Evolutionary conservation across 2,329 filamentous ascomycete species (phyloP), one percentile per base, ranked within the genome.

Genomic region (Hymenoscyphus albidus): DNA sequence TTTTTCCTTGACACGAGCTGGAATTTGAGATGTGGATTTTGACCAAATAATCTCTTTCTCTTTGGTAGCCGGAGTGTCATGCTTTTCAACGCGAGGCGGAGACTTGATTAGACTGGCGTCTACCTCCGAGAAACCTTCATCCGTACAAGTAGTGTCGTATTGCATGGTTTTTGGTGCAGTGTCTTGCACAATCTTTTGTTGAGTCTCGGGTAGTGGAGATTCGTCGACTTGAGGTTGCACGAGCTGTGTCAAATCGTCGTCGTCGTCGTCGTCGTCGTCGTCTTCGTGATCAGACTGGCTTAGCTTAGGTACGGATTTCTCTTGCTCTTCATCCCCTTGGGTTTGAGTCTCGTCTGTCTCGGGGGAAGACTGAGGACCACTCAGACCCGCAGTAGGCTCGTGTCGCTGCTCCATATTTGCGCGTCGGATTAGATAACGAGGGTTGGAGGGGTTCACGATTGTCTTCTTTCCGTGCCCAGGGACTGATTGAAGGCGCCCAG

Each of bases 311-410:
- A 32, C 18, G 18, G 31, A 27, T 10, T 22, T 54, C 48, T 54
- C 48, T 31, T 54, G 22, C n/a, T 35, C 40, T 18, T 54, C 44
- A 55, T 54, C 44, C 12, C 14, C 22, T 51, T 51, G 44, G 35
- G 12, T 51, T 31, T 61, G 40, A 31, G 54, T 62, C 16, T 56
- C 32, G 13, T 51, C 44, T 32, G 60, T 62, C 18, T 62, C n/a
- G 12, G 51, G 60, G 18, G 60, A 48, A 56, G 60, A 62, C 18
- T 56, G 48, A 57, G 31, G 32, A 56, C 18, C 48, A 22, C 48
- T 54, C 48, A 13, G 48, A 54, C 48, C 48, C 3, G 48, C 48
- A 54, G 22, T 13, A 18, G 48, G 48, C 48, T 35, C 35, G 35
- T 35, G 35, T 35, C 35, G 35, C 35, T 35, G 35, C 35, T 54